Base-by-base conservation (phyloP, 176 grass and related monocot species). In the Tuctoria greenei region DNA sequence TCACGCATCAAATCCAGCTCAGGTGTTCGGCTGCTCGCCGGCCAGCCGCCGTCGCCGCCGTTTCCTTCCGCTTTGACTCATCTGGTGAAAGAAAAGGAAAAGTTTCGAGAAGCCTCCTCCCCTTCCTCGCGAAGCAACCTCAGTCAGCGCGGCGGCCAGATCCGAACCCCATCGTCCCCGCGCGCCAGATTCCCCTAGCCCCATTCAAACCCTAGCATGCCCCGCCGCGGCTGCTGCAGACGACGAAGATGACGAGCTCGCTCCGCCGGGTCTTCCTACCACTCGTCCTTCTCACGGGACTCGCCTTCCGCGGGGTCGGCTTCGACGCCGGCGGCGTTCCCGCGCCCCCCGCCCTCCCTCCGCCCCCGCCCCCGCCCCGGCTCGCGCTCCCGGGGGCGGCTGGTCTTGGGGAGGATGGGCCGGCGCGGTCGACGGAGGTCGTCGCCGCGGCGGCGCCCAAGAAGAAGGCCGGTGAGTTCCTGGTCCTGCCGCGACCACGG, bases 131-230 rank as follows among this genome's bases (percentile, higher is more conserved):
- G 54, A 79, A 88, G 80, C 75, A 83, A 86, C 4, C 55, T 31
- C 61, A 37, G 34, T 15, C 27, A 9, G 28, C 17, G 20, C 27
- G 27, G 16, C 17, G 20, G 12, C 42, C 65, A 71, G 78, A 82
- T 77, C 85, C 81, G 60, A 21, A 39, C 34, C 55, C 65, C 52
- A 58, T 41, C 26, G 43, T 57, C 4, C 31, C 80, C 62, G 17
- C 61, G 58, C 46, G 44, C 26, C 24, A 36, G 45, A 70, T 49
- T 27, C 16, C 13, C 2, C 66, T 8, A 0, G 12, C 21, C 42
- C 36, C 64, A 14, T 5, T n/a, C 26, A 68, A 73, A 78, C 75
- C 85, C 80, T 83, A 87, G 23, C 64, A 84, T 84, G 86, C 86
- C 46, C 64, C 45, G 46, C 46, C 68, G 67, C 67, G 37, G 81